These are phyloP conservation scores for Globisporangium canariense DNA, from an alignment of 352 stramenopile species.

Conservation along the genomic window DNA sequence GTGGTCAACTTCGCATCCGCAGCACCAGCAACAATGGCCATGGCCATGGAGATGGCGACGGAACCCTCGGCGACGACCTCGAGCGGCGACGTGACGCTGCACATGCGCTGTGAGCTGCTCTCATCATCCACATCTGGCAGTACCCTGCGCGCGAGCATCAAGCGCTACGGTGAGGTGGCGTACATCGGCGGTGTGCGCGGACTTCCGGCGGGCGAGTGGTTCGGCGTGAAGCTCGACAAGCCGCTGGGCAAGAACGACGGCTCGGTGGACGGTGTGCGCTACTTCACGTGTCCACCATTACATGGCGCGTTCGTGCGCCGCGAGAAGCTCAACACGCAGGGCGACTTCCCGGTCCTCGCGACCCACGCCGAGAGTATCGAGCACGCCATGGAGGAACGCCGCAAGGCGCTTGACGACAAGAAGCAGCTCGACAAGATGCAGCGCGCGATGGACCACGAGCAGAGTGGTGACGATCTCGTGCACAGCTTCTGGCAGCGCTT, in stretches of 20 bases:
- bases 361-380: slow-evolving; percentile 52
- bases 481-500: slow-evolving; percentile 68
- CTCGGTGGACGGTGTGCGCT: slow-evolving; percentile 38
- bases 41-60: background rate
- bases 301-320: slow-evolving; percentile 68
- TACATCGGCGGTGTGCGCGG: slow-evolving; percentile 55
- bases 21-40: too few species aligned
- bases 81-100: slow-evolving; percentile 21
- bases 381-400: slow-evolving; percentile 45
- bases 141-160: slow-evolving; percentile 53
- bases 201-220: slow-evolving; percentile 58
- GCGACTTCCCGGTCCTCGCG: slow-evolving; percentile 48
- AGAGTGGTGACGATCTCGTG: slow-evolving; percentile 48
- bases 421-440: slow-evolving; percentile 21
- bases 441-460: slow-evolving; percentile 30
- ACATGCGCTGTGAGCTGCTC: slow-evolving; percentile 56
- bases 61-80: background rate
- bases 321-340: slow-evolving; percentile 50
- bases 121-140: slow-evolving; percentile 23
- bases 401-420: slow-evolving; percentile 35
- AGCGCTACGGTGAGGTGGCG: slow-evolving; percentile 63
- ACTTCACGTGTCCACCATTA: slow-evolving; percentile 58
- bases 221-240: slow-evolving; percentile 72
- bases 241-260: slow-evolving; percentile 77
- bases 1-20: too few species aligned